Conservation (phyloP, 768 basidiomycete genomes). For the Strobilomyces dryophilus region DNA sequence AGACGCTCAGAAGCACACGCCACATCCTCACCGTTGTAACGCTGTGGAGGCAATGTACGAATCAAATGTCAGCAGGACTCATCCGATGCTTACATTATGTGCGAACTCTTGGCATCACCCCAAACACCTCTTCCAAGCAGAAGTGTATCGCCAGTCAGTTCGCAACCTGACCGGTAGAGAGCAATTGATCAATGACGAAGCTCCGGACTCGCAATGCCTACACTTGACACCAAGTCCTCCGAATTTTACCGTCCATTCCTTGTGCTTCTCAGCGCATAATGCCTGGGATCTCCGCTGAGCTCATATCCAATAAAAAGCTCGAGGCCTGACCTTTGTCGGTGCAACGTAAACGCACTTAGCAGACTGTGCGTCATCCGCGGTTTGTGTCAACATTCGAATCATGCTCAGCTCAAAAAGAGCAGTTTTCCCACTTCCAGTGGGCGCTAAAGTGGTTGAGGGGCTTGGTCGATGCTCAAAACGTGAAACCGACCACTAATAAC, state of each 20-base stretch:
- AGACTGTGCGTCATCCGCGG: slow-evolving; percentile 29
- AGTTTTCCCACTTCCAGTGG: slow-evolving; percentile 96
- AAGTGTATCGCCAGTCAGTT: slow-evolving; percentile 90
- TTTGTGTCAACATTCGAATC: slow-evolving; percentile 60
- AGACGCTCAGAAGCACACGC: neutral
- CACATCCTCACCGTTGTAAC: slow-evolving; percentile 65
- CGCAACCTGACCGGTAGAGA: slow-evolving; percentile 53
- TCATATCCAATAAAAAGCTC: neutral
- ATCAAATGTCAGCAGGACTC: neutral
- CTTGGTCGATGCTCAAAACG: neutral
- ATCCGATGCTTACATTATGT: slow-evolving; percentile 63
- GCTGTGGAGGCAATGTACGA: slow-evolving; percentile 32
- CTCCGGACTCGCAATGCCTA: slow-evolving; percentile 28
- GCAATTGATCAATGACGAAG: neutral
- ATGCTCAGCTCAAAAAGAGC: slow-evolving; percentile 91
- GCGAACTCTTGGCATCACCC: slow-evolving; percentile 70
- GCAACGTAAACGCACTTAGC: slow-evolving; percentile 87
- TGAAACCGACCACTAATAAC: slow-evolving; percentile 60
- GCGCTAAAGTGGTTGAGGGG: slow-evolving; percentile 48
- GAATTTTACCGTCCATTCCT: slow-evolving; percentile 85
- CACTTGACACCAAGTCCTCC: slow-evolving; percentile 72
- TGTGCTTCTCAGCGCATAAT: slow-evolving; percentile 77
- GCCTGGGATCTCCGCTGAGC: slow-evolving; percentile 46
- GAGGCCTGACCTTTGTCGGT: slow-evolving; percentile 69
- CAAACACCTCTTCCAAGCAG: slow-evolving; percentile 59